Evolutionary conservation across 2,329 filamentous ascomycete species (phyloP), one percentile per base, ranked within the genome.

Genomic region (Tolypocladium tropicale): DNA sequence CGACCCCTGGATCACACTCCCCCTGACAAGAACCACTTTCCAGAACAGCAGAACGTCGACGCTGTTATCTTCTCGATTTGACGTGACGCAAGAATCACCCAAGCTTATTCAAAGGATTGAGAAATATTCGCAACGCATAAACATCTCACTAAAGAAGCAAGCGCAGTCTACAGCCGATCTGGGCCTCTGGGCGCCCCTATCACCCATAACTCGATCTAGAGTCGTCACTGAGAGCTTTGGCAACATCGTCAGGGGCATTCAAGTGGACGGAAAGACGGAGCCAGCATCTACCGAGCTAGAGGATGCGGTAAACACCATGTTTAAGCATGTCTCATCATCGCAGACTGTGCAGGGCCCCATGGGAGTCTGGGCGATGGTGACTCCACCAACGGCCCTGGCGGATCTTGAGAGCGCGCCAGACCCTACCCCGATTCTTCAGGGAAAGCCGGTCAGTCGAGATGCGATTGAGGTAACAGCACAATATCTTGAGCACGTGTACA

Each of bases 11-110:
- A 68, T 79, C 55, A 82, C 77, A 6, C 57, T 92, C 2, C 89
- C 89, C 2, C 73, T 94, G 30, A 85, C 89, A 43, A 89, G 90
- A 64, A 95, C 90, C 0, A 73, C 90, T 7, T 94, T 94, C 65
- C 81, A 84, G 41, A 93, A 85, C 58, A 86, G 84, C 50, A 76
- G 74, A 30, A 74, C 74, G 1, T 84, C 84, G 2, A 88, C 83
- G 1, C 70, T 89, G 9, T 65, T 79, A 32, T 71, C 74, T 2
- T 65, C 65, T 12, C 62, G 65, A 11, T 68, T 68, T 53, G 62
- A 69, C 37, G 53, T 71, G 33, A 61, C 58, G 2, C 33, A 57
- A 10, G 60, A 49, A 23, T 53, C 51, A 1, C 56, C 64, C 4
- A 61, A 53, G 6, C 62, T 72, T 11, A 39, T 61, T 2, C 60